A percentile compares a stretch with the other conserved stretches of the same genome.
Evolutionary conservation across 1,284 basidiomycete species (phyloP).

Genomic region (Boletellus dicymbophilus): DNA sequence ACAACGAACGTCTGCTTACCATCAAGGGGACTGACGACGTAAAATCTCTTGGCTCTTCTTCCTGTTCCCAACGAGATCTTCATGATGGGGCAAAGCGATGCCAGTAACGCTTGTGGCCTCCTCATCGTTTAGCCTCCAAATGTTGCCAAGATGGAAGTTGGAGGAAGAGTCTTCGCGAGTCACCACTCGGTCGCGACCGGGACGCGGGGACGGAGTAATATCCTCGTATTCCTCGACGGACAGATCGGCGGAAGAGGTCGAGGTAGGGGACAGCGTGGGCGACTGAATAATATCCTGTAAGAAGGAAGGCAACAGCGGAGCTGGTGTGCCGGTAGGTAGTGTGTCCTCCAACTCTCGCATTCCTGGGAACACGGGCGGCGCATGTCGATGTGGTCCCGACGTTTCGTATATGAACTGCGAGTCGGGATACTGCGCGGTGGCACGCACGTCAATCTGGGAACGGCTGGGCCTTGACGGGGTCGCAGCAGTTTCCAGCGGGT

Average conservation of each 20-base stretch:
- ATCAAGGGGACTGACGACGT: slow-evolving; percentile 31
- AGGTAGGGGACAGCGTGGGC: slow-evolving; percentile 60
- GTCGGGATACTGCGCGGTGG: slow-evolving; percentile 37
- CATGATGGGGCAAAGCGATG: slow-evolving; percentile 39
- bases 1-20: slow-evolving; percentile 8
- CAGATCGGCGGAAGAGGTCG: slow-evolving; percentile 63
- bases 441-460: slow-evolving; percentile 48
- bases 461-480: slow-evolving; percentile 40
- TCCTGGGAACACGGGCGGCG: slow-evolving; percentile 24
- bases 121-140: slow-evolving; percentile 67
- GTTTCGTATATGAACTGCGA: slow-evolving; percentile 69
- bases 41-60: slow-evolving; percentile 36
- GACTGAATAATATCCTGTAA: slow-evolving; percentile 71
- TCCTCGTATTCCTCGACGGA: slow-evolving; percentile 57
- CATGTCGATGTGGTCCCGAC: slow-evolving; percentile 38
- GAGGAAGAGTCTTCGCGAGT: slow-evolving; percentile 31
- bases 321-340: slow-evolving; percentile 31
- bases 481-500: slow-evolving; percentile 34
- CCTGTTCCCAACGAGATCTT: slow-evolving; percentile 33
- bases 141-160: slow-evolving; percentile 46
- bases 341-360: slow-evolving; percentile 22
- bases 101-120: slow-evolving; percentile 56
- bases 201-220: slow-evolving; percentile 18
- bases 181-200: slow-evolving; percentile 24
- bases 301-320: slow-evolving; percentile 67